phyloP scores from a whole-genome alignment of 176 grass and related monocot species.

The Thinopyrum elongatum region DNA sequence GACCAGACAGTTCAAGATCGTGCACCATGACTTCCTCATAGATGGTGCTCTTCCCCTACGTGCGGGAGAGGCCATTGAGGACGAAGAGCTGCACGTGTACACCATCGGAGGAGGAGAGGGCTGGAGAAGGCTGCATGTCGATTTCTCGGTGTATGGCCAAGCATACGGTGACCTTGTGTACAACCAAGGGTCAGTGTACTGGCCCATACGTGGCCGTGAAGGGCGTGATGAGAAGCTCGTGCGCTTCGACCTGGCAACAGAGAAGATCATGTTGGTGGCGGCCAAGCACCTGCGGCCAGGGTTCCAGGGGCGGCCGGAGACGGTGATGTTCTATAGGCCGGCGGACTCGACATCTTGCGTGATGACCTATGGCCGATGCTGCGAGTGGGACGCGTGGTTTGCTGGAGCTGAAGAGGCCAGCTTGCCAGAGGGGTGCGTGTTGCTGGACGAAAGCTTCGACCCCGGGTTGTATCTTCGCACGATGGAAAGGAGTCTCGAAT shows the following conservation, averaged over 20 bases:
- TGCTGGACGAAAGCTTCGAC: background rate
- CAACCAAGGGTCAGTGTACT: background rate
- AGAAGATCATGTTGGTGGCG: too few species aligned
- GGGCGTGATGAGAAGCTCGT: too few species aligned
- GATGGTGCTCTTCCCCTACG: too few species aligned
- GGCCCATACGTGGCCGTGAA: background rate
- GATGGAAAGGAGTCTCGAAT: background rate
- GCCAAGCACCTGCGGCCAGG: too few species aligned
- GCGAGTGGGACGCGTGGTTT: background rate
- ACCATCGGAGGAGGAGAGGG: background rate
- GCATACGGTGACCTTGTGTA: background rate
- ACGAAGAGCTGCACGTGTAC: background rate
- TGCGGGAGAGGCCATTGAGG: background rate
- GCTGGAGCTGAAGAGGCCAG: background rate
- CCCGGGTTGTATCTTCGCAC: background rate
- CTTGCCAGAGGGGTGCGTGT: background rate
- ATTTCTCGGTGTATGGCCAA: background rate
- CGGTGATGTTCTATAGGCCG: too few species aligned
- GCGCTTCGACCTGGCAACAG: too few species aligned
- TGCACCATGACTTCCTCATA: too few species aligned
- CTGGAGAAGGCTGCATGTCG: background rate
- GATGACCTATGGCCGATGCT: too few species aligned
- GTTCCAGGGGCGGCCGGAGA: too few species aligned
- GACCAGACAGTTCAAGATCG: too few species aligned
- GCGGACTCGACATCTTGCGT: too few species aligned